Conservation (phyloP, 177 flowering plant genomes). For the Tripterygium wilfordii region DNA sequence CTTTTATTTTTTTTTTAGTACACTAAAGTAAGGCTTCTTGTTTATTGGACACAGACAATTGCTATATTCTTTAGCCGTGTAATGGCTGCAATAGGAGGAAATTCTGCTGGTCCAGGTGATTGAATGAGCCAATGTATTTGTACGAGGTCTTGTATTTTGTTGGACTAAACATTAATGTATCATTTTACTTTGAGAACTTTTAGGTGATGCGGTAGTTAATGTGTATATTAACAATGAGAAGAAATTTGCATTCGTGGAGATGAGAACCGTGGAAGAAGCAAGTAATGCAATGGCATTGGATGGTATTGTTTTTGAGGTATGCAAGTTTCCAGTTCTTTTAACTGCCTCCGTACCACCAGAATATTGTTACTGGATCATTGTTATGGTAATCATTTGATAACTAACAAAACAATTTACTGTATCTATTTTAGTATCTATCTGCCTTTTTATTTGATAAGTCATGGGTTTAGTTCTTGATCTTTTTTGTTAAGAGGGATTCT, state of each 20-base stretch:
- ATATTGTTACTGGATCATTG: too few relatives aligned
- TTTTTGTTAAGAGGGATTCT: too few relatives aligned
- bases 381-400: too few relatives aligned
- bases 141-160: background rate
- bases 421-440: too few relatives aligned
- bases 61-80: constrained; percentile 78
- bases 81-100: constrained; percentile 91
- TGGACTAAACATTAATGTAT: background rate
- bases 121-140: background rate
- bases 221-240: constrained; percentile 93
- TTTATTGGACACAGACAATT: constrained; percentile 50
- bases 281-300: constrained; percentile 95
- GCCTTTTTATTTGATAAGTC: too few relatives aligned
- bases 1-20: background rate
- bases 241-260: constrained; percentile 93
- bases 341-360: background rate
- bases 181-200: constrained; percentile 5
- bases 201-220: constrained; percentile 94
- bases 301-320: constrained; percentile 84
- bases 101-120: constrained; percentile 82
- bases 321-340: background rate
- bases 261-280: constrained; percentile 94
- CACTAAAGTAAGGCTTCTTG: background rate
- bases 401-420: too few relatives aligned
- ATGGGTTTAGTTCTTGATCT: too few relatives aligned